Evolutionary conservation across 139 green algal species (phyloP), one percentile per base, ranked within the genome.

Genomic region (Chlamydomonas incerta): DNA sequence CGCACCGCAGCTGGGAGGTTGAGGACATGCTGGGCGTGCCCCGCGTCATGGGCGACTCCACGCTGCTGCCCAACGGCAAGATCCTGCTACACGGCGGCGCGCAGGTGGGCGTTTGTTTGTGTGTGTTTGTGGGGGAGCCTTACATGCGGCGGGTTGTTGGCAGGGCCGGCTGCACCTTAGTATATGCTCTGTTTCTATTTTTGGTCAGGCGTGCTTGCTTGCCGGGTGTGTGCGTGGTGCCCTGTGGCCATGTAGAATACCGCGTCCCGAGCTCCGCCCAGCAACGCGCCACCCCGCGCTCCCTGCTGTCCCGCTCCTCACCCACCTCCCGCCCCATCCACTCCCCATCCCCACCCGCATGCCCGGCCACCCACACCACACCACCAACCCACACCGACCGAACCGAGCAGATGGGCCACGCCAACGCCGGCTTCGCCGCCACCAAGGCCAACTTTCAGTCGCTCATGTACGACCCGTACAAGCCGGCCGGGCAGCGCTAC

Each of bases 41-140:
- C 15, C 52, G 73, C 11, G 73, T 81, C n/a, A 67, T 67, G 50
- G 73, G 73, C 37, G 52, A 68, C 24, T 55, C 73, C 28, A 67
- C 52, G 52, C 52, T 69, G 31, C 52, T 81, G 73, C 73, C 73
- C 52, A 81, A 68, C 50, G 73, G 73, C 28, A 60, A 81, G 63
- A 21, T 70, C 14, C 17, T 41, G 13, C 63, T 70, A 29, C 63
- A 70, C n/a, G 63, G 63, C 23, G 63, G 63, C 13, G 29, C n/a
- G n/a, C 63, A 70, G 63, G 63, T 70, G 23, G 60, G 60, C 60
- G 18, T 2, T n/a, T n/a, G n/a, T n/a, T n/a, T 6, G 55, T 23
- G 55, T 62, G 20, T 23, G 20, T 2, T 62, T 17, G 28, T 2
- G 62, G 1, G 26, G 62, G 24, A 14, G 5, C 20, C 18, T 31